Base-by-base conservation (phyloP, 2,329 filamentous ascomycete genomes). In the Aquanectria penicillioides region DNA sequence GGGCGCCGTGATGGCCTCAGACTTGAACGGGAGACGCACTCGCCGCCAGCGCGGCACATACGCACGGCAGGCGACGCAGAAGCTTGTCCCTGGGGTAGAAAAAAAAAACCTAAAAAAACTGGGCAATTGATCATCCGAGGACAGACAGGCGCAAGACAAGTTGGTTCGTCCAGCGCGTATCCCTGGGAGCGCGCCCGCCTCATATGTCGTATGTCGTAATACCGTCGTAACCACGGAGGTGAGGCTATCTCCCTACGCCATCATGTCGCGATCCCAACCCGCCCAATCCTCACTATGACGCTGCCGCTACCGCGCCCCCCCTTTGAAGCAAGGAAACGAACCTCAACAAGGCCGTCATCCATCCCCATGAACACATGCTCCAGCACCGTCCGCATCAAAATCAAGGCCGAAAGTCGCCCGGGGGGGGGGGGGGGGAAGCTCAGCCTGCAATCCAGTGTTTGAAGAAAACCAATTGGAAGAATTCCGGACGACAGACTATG, bases 401-500 rank as follows among this genome's bases (percentile, higher is more conserved):
- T 28, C 46, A 50, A 23, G 33, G 23, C 33, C 15, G 9, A 38
- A 13, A 22, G 3, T 20, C 25, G 17, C 29, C 23, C 51, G 44
- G 23, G 53, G 41, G 38, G 28, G 18, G 44, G 15, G 31, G 25
- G 23, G 12, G 37, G 28, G 34, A 28, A 28, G 23, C 20, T 28
- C 36, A 25, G 25, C 25, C 7, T 23, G 44, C 37, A 56, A 56
- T 41, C 29, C 28, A 34, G 34, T 43, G 38, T 25, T 23, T 11
- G 20, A 28, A 8, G 17, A 49, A 17, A 53, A 33, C 44, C 59
- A 59, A 66, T 61, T 59, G 56, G 56, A 65, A 61, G 49, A 50
- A 64, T 62, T 56, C 50, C 56, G 43, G 51, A 62, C 38, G 31
- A 23, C 47, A n/a, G 44, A 64, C 41, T 26, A 64, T 67, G 62